Evolutionary conservation across 441 rosid genomes (phyloP), one percentile per base, ranked within the genome.

Genomic region (Macaranga tanarius): DNA sequence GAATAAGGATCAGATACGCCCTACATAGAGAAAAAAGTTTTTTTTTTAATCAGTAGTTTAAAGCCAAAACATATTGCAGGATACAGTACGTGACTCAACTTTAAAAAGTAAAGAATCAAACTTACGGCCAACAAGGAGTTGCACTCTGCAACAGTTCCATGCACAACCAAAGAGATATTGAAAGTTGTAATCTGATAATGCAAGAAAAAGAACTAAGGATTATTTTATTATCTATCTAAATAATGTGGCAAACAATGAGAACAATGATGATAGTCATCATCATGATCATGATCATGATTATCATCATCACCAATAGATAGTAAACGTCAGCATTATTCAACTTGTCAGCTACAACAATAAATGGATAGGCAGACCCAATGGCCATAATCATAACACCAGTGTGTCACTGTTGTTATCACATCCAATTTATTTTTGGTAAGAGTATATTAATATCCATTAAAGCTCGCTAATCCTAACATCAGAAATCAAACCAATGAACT

Each of bases 161-260:
- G 99, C 81, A 91, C 97, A 60, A 95, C 96, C 86, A 87, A 68
- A 40, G 91, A 86, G 74, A 95, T 90, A 81, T 92, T 88, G 84
- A 95, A 95, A 75, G 99, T 95, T 63, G 88, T 88, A 73, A 95
- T 85, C 97, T 95, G 92, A 79, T 65, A 61, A 74, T 64, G 66
- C 38, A 62, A 67, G 47, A 16, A 68, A 64, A 45, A 58, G 23
- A 71, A 51, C 51, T 65, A 42, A 69, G 47, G 0, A 22, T 54
- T 48, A 25, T 61, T 48, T 11, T 51, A 62, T 16, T 57, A 20
- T 19, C 59, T 10, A 40, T 48, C 31, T 5, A 10, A 48, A 48
- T 23, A 56, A 55, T 62, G 38, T 22, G 10, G 58, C 12, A 47
- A 19, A 16, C 62, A 68, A 38, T 23, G 22, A 17, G 23, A 19